These are phyloP conservation scores for Discostella stelligeroides DNA, from an alignment of 108 stramenopile genomes.

Conservation along the genomic window DNA sequence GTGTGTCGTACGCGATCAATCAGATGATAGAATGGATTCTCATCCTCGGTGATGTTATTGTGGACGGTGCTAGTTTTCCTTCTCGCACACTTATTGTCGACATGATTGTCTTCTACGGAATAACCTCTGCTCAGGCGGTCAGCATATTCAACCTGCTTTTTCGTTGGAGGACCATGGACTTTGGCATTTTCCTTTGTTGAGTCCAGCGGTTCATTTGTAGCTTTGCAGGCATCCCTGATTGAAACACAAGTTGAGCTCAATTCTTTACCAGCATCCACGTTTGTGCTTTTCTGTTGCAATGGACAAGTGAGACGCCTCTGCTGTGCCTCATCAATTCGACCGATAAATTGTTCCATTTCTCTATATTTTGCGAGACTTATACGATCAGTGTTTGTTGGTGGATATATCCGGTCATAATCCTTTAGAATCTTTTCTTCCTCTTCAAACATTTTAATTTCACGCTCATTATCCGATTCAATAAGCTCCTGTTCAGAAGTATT, in stretches of 20 bases:
- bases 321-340: slow-evolving; percentile 38
- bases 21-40: slow-evolving; percentile 42
- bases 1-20: slow-evolving; percentile 31
- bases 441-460: slow-evolving; percentile 16
- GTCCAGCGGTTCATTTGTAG: slow-evolving; percentile 40
- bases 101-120: slow-evolving; percentile 37
- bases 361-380: slow-evolving; percentile 41
- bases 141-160: slow-evolving; percentile 55
- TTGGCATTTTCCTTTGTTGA: slow-evolving; percentile 23
- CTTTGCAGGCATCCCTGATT: slow-evolving; percentile 45
- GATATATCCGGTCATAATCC: slow-evolving; percentile 58
- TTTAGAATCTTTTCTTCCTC: slow-evolving; percentile 41
- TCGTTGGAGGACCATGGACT: slow-evolving; percentile 43
- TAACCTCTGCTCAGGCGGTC: slow-evolving; percentile 50
- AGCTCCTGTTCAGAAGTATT: slow-evolving; percentile 14
- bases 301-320: slow-evolving; percentile 44
- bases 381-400: slow-evolving; percentile 28
- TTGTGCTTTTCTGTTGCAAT: slow-evolving; percentile 33
- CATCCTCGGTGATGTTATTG: slow-evolving; percentile 29
- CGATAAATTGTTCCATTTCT: slow-evolving; percentile 45
- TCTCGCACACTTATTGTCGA: background rate
- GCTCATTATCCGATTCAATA: background rate
- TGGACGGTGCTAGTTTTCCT: slow-evolving; percentile 22
- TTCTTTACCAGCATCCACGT: slow-evolving; percentile 19
- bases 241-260: slow-evolving; percentile 1